Conservation (phyloP, 805 yeast genomes). For the Pichia paraexigua region DNA sequence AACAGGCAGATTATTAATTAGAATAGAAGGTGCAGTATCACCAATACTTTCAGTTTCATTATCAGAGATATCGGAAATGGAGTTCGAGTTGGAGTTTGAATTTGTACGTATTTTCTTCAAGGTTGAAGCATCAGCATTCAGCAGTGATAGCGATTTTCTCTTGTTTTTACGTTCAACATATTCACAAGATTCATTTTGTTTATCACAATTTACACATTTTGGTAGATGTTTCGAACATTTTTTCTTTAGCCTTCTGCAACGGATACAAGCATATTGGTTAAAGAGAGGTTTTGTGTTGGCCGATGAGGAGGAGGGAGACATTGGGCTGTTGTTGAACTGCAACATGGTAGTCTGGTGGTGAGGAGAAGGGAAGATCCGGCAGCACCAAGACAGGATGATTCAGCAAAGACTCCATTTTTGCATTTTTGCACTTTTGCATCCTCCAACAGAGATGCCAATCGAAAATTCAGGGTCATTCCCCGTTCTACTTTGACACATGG, state of each 20-base stretch:
- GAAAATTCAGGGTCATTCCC: too few species aligned
- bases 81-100: not conserved
- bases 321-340: not conserved
- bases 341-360: too few species aligned
- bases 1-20: not conserved
- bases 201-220: constrained; percentile 35
- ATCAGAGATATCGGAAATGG: not conserved
- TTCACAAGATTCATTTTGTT: constrained; percentile 31
- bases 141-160: constrained; percentile 15
- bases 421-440: too few species aligned
- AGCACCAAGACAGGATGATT: too few species aligned
- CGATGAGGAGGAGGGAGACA: not conserved
- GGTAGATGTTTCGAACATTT: constrained; percentile 41
- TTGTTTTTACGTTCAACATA: constrained; percentile 33
- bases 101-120: not conserved
- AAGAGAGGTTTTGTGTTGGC: not conserved
- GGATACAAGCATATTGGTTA: constrained; percentile 31
- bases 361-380: too few species aligned
- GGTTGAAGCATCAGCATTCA: not conserved
- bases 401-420: too few species aligned
- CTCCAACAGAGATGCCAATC: too few species aligned
- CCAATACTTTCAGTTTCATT: not conserved
- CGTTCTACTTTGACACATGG: too few species aligned
- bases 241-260: constrained; percentile 43
- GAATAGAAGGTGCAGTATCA: not conserved